Evolutionary conservation across 306 rosid species (phyloP).

Genomic region (barrel medic (Medicago truncatula)): MtrunA17r5.0-ANR NC_053042.1:7201501-7202000

Average conservation of each 20-base stretch:
- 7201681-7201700: slow-evolving; percentile 12
- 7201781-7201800: slow-evolving; percentile 2
- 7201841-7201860: slow-evolving; percentile 9
- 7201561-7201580: slow-evolving; percentile 91
- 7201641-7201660: slow-evolving; percentile 39
- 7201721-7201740: slow-evolving; percentile 7
- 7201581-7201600: slow-evolving; percentile 99
- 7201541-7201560: slow-evolving; percentile 98
- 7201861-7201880: not conserved
- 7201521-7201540: slow-evolving; percentile 99
- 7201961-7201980: not conserved
- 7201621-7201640: slow-evolving; percentile 48
- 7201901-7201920: not conserved
- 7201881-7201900: not conserved
- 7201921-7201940: not conserved
- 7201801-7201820: slow-evolving; percentile 13
- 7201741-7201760: not conserved
- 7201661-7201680: slow-evolving; percentile 18
- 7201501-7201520: slow-evolving; percentile 98
- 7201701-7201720: slow-evolving; percentile 4
- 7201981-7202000: not conserved
- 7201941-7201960: not conserved
- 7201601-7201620: slow-evolving; percentile 99
- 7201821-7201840: slow-evolving; percentile 5
- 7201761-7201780: slow-evolving; percentile 23